phyloP scores from a whole-genome alignment of 2,329 filamentous ascomycete genomes.

The Lasiodiplodia sp. region DNA sequence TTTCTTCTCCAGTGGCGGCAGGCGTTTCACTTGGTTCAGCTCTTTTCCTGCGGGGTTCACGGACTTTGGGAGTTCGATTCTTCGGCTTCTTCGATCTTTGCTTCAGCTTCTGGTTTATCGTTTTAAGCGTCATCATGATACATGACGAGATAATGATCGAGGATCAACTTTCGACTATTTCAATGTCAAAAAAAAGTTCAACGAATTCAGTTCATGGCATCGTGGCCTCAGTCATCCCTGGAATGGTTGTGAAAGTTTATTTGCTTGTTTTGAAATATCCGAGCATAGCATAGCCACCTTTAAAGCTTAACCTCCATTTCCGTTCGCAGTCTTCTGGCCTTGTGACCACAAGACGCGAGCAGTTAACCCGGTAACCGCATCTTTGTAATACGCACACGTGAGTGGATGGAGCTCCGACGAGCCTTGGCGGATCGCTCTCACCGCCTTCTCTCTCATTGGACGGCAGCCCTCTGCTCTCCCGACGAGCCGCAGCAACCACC shows the following conservation, averaged over 20 bases:
- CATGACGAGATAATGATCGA: constrained; percentile 25
- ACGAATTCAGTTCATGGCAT: background rate
- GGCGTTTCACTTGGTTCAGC: constrained; percentile 8
- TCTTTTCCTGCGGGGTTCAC: constrained; percentile 8
- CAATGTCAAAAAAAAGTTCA: constrained; percentile 14
- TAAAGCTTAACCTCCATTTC: too few relatives aligned
- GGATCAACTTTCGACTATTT: constrained; percentile 15
- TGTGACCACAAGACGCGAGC: background rate
- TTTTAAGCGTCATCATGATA: constrained; percentile 26
- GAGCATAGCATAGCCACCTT: background rate
- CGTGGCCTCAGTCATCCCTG: background rate
- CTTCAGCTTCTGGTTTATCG: constrained; percentile 8
- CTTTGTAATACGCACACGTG: background rate
- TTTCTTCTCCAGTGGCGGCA: constrained; percentile 11
- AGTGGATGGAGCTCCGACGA: background rate
- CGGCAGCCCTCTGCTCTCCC: background rate
- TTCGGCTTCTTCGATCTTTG: constrained; percentile 10
- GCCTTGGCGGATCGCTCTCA: background rate
- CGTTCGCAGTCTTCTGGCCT: background rate
- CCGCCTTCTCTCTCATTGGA: background rate
- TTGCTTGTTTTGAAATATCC: background rate
- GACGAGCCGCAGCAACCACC: constrained; percentile 17
- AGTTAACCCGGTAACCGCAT: background rate
- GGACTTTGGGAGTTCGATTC: constrained; percentile 5
- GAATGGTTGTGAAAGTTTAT: background rate